Percentiles rank a stretch among this genome's conserved stretches.
Conservation (phyloP, 2,329 filamentous ascomycete species). For the Cryphonectria naterciae region DNA sequence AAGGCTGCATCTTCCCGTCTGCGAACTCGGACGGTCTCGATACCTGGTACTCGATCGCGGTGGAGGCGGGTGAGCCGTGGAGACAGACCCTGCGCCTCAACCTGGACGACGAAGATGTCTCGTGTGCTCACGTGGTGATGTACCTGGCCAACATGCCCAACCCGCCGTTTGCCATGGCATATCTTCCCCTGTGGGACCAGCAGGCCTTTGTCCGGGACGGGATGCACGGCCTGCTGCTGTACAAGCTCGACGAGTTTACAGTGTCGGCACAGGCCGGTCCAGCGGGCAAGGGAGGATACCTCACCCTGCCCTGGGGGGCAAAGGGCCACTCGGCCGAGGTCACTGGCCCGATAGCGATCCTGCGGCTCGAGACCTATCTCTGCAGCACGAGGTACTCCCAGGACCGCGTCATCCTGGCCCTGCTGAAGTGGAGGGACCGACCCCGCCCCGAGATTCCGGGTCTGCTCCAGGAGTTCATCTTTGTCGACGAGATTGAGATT, state of each 20-base stretch:
- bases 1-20: constrained; percentile 84
- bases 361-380: constrained; percentile 81
- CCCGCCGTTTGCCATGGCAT: constrained; percentile 86
- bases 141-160: constrained; percentile 85
- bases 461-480: constrained; percentile 81
- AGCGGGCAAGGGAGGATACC: constrained; percentile 80
- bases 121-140: constrained; percentile 84
- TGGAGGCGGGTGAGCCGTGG: constrained; percentile 82
- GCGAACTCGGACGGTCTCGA: constrained; percentile 80
- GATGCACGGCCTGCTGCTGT: constrained; percentile 77
- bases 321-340: constrained; percentile 72
- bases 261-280: constrained; percentile 65
- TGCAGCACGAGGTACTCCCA: constrained; percentile 96
- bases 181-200: constrained; percentile 92
- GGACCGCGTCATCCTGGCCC: constrained; percentile 80
- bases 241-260: constrained; percentile 90
- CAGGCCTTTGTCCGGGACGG: constrained; percentile 90
- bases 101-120: constrained; percentile 78
- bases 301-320: constrained; percentile 80
- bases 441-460: constrained; percentile 72
- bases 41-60: constrained; percentile 84
- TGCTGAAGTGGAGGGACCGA: constrained; percentile 85
- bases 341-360: constrained; percentile 77
- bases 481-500: constrained; percentile 96
- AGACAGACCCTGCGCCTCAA: constrained; percentile 84